A percentile compares a stretch with the other conserved stretches of the same genome.
These are phyloP conservation scores for Dioszegia aurantiaca DNA, from an alignment of 768 basidiomycete species.

Conservation along the genomic window DNA sequence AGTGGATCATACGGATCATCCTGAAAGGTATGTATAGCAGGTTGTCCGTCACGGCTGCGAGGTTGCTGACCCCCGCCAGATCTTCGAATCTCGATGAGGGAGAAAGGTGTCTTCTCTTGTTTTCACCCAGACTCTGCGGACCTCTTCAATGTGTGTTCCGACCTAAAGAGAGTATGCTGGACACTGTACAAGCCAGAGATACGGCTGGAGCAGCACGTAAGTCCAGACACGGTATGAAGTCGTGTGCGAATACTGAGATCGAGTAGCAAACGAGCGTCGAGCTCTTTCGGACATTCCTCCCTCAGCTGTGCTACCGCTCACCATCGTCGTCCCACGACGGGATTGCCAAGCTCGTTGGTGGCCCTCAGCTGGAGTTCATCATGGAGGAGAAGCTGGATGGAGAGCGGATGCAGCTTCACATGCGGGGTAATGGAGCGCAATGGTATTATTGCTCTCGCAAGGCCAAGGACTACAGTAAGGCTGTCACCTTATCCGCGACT, in stretches of 20 bases:
- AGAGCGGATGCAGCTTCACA: constrained; percentile 93
- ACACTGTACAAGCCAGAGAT: constrained; percentile 73
- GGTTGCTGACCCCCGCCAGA: constrained; percentile 58
- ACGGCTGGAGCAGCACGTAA: constrained; percentile 52
- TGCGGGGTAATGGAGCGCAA: constrained; percentile 69
- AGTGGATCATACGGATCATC: constrained; percentile 94
- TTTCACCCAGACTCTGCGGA: constrained; percentile 94
- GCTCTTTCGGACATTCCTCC: constrained; percentile 81
- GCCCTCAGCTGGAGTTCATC: constrained; percentile 69
- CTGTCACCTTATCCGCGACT: neutral
- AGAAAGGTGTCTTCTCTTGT: constrained; percentile 83
- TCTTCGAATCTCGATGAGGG: constrained; percentile 86
- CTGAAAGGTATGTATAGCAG: constrained; percentile 71
- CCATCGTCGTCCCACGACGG: constrained; percentile 71
- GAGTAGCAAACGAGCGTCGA: constrained; percentile 76
- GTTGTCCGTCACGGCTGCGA: neutral
- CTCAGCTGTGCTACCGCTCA: constrained; percentile 91
- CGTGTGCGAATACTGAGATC: too few species aligned
- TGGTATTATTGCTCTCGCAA: constrained; percentile 91
- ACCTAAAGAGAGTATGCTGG: constrained; percentile 89
- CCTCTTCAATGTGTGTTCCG: constrained; percentile 93
- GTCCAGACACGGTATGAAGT: too few species aligned
- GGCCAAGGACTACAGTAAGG: constrained; percentile 44
- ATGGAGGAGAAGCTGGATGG: constrained; percentile 98
- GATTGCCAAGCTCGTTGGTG: constrained; percentile 71